These are phyloP conservation scores for Beauveria australis DNA, from an alignment of 2,329 filamentous ascomycete genomes.

Conservation along the genomic window DNA sequence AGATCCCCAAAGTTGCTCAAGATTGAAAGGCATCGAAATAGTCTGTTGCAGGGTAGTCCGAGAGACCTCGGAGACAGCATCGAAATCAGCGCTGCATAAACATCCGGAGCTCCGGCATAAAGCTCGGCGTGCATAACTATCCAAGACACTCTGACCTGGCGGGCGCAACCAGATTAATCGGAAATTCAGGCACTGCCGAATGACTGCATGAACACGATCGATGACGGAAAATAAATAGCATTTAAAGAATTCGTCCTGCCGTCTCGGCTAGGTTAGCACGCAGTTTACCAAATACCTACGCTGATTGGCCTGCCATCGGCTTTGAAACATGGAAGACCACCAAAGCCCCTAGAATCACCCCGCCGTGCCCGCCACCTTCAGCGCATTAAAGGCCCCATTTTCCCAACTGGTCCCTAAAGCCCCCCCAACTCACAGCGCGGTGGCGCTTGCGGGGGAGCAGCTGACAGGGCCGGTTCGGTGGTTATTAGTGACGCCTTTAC, in stretches of 20 bases:
- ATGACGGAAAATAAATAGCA: no score
- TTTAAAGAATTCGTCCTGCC: no score
- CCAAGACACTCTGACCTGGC: not conserved
- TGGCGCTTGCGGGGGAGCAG: not conserved
- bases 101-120: not conserved
- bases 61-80: not conserved
- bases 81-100: no score
- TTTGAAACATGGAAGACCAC: no score
- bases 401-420: not conserved
- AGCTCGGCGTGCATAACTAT: not conserved
- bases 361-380: no score
- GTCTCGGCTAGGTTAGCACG: no score
- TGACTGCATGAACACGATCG: not conserved
- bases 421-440: not conserved
- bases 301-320: no score
- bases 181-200: not conserved
- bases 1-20: no score
- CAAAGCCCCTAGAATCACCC: not conserved
- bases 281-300: no score
- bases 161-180: not conserved
- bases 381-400: not conserved
- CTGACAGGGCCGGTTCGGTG: no score
- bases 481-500: not conserved
- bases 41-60: not conserved
- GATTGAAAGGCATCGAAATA: no score